Base-by-base conservation (phyloP, 1,284 basidiomycete species). In the Rhodotorula sp. region DNA sequence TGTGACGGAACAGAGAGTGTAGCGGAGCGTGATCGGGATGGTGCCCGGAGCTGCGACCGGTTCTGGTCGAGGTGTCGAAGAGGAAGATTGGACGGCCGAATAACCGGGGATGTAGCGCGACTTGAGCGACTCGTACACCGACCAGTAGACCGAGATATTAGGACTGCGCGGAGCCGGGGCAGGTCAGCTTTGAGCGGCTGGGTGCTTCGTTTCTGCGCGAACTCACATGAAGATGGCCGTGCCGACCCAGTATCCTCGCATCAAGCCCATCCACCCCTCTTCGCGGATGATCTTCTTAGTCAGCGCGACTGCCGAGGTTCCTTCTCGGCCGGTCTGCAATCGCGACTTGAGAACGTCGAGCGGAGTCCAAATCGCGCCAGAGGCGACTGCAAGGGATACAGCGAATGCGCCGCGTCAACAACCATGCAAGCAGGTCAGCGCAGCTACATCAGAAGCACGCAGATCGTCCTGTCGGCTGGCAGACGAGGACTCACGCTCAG, bases 281-380 rank as follows among this genome's bases (percentile, higher is more conserved):
- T 76, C 71, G 2, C 61, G 53, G 64, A 75, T 64, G 48, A 77
- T 77, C 70, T 70, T 74, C 29, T 70, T 63, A 6, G 74, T 62
- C 14, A 77, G 64, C 20, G 48, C 61, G 20, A 70, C 33, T 0
- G 74, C 77, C 0, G 74, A 75, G 0, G 76, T 77, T 17, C 72
- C 71, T 48, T 77, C 77, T 29, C 67, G 62, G 12, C 77, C 77
- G 22, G 71, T 75, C 42, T 77, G 77, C 10, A 76, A 53, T 12
- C 75, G 70, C 10, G 70, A 73, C 30, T 77, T 77, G 60, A 77
- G 66, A 14, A 77, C 77, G 60, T 77, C 77, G 66, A 77, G 71
- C 17, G 77, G 75, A 12, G 77, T 77, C 77, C 75, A 77, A 55
- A 76, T 74, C 0, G 69, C 72, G 29, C 77, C 77, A 10, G 74